Evolutionary conservation across 2,329 filamentous ascomycete genomes (phyloP), one percentile per base, ranked within the genome.

Genomic region (Xylaria sp.): DNA sequence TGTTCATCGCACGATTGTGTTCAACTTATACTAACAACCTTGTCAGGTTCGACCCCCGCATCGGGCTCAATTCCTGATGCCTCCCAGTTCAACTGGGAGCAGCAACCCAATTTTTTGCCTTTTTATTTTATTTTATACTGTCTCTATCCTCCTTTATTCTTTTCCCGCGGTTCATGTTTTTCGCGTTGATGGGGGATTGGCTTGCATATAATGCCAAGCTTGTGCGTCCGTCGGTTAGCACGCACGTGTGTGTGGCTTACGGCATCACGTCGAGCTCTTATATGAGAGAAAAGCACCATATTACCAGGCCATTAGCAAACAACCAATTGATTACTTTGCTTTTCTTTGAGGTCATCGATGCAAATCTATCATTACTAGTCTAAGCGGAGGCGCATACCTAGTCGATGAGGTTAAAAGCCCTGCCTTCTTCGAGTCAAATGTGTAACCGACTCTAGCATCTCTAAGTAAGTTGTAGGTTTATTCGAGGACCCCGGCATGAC

Each of bases 1-100:
- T 54, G 17, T 28, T 10, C 51, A 15, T 31, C 6, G 26, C 26
- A 51, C 13, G 23, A 31, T 15, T n/a, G 13, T 7, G 23, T 7
- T 26, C 28, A 6, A 33, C 15, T 6, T 7, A 56, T 44, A n/a
- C 23, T 58, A 5, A 42, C 36, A 58, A 28, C 15, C 23, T 28
- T n/a, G 6, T 2, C 15, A 67, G 64, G 66, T 68, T 70, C 66
- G 68, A 70, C 68, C 68, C 68, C 68, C 68, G 68, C 68, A 70
- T 70, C 46, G 68, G 68, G 66, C 68, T 70, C 68, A 68, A 70
- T 70, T 68, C 68, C 68, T 61, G 59, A 70, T 70, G 60, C 57
- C 48, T 60, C 59, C 38, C 4, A 63, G 59, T 51, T 62, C 13
- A 59, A 65, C 59, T 61, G 15, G 26, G 63, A 69, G 42, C 7